These are phyloP conservation scores for Scytalidium sp. DNA, from an alignment of 2,329 filamentous ascomycete species.

Conservation along the genomic window DNA sequence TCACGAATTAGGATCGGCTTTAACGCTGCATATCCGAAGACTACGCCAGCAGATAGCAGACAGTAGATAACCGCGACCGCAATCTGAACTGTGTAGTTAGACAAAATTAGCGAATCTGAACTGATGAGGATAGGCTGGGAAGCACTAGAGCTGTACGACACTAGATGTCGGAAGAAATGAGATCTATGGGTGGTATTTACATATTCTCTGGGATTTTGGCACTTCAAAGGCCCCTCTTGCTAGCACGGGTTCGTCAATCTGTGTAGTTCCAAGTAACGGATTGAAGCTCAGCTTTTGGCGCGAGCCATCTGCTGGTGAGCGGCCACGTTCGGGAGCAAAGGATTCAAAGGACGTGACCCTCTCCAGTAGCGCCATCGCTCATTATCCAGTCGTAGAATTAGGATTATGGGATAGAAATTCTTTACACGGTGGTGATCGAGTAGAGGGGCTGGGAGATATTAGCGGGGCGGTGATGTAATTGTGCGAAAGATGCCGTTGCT, in stretches of 20 bases:
- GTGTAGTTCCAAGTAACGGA: conserved; percentile 15
- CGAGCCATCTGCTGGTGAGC: conserved; percentile 13
- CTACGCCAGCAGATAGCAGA: conserved; percentile 72
- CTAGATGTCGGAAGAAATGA: no score
- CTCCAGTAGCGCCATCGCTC: conserved; percentile 20
- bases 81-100: conserved; percentile 58
- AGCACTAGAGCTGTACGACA: not conserved
- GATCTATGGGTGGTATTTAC: conserved; percentile 19
- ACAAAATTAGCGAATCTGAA: not conserved
- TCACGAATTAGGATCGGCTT: conserved; percentile 76
- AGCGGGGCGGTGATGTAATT: not conserved
- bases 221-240: conserved; percentile 36
- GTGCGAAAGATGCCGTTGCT: no score
- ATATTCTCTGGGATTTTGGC: conserved; percentile 29
- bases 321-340: conserved; percentile 18
- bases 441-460: no score
- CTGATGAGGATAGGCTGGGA: not conserved
- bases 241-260: conserved; percentile 8
- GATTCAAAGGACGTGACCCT: conserved; percentile 23
- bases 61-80: conserved; percentile 67
- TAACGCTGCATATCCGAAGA: conserved; percentile 82
- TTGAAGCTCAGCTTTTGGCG: conserved; percentile 22
- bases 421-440: no score
- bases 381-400: not conserved
- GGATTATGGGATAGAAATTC: conserved; percentile 1